Evolutionary conservation across 768 basidiomycete species (phyloP), one percentile per base, ranked within the genome.

Genomic region (Gelatoporia subvermispora): DNA sequence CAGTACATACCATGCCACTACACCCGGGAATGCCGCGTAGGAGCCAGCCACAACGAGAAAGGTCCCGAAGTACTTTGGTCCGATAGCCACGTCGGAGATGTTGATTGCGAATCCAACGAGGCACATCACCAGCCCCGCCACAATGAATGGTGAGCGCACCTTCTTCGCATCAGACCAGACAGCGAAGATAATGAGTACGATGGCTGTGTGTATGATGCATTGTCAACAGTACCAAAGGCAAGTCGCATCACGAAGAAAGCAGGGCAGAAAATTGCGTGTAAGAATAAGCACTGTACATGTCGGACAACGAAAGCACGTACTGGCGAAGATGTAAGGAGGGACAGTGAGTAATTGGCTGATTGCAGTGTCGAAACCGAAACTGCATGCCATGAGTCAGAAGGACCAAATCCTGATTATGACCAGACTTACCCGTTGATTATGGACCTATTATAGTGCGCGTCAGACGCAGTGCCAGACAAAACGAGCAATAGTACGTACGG

Each of bases 61-160:
- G 0, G 79, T 85, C 1, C 84, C 85, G 53, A 85, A 82, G 61
- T 87, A 88, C 64, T 87, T 86, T 22, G 69, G 78, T 0, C 81
- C 79, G 39, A 60, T 58, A 0, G 75, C 55, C 1, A 65, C 76
- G 11, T 72, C 58, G 0, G 81, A 78, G 43, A 87, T 79, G 57
- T 84, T 82, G 63, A 86, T 84, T 0, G 71, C 47, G 57, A 81
- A 86, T 0, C 85, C 84, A 23, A 82, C 68, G 31, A 82, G 60
- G 44, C 71, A 73, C 63, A 81, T 69, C 1, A 67, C 16, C 3
- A 77, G 73, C 0, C 77, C 78, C 0, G 71, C 69, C 8, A 79
- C 52, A 50, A 88, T 74, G 66, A 83, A 86, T 0, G 76, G 78
- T 10, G 69, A 79, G 16, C 85, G 79, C 49, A 72, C 66, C 54